Base-by-base conservation (phyloP, 805 yeast genomes). In the Nematodospora valgi region DNA sequence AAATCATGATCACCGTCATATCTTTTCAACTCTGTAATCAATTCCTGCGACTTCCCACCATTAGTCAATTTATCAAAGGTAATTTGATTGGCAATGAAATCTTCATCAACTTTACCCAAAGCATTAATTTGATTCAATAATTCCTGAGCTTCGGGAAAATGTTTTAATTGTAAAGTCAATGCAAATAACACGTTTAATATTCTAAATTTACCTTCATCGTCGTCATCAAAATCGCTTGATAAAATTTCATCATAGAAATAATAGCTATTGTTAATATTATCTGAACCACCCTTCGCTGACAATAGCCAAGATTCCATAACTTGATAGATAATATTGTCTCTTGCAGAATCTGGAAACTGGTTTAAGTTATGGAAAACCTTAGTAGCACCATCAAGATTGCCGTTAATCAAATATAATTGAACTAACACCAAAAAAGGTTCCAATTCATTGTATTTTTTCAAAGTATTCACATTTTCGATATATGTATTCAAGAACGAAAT, bases 191-290 rank as follows among this genome's bases (percentile, higher is more conserved):
- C 80, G 36, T 48, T 56, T 46, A 83, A 71, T 12, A 62, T 41
- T 37, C 52, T 57, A 45, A 52, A 56, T 42, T 59, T 59, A 16
- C 68, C 64, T 27, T 56, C 61, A 25, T 61, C 66, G 30, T 65
- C 71, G 28, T 57, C 61, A 27, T 63, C 66, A 30, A 62, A 63
- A 40, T 62, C 69, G 9, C 49, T 43, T 9, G 83, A 79, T 27
- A 87, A 69, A 38, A 84, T 67, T 61, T 91, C 98, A 59, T 91
- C 97, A 56, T 72, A 84, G 52, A 82, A 80, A 54, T 80, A 83
- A 58, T 59, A 62, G 4, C 68, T 45, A 43, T 62, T 64, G 42
- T 47, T 59, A 37, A 67, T 61, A 46, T 65, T 64, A 42, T 66
- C 71, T 14, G 66, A 45, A 37, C 59, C 66, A 20, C 71, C 72